Evolutionary conservation across 495 filamentous ascomycete species (phyloP).

Genomic region (Astrothelium macrocarpum): DNA sequence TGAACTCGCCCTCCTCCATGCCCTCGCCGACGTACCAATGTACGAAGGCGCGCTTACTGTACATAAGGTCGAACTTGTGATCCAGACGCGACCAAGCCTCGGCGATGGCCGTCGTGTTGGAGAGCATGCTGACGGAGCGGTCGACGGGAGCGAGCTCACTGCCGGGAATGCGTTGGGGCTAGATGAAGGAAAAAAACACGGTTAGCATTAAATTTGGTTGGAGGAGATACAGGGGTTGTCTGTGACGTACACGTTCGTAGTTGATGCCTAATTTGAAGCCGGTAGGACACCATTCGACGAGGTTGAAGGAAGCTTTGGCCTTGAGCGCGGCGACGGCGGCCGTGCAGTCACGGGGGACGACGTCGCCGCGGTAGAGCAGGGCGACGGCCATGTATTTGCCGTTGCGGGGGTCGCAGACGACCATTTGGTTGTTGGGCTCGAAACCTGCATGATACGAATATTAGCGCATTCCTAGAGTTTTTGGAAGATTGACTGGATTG

Average conservation of each 20-base stretch:
- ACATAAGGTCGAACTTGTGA: constrained; percentile 96
- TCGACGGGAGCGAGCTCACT: constrained; percentile 74
- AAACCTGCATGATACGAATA: constrained; percentile 41
- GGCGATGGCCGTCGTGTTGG: constrained; percentile 84
- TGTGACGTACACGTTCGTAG: constrained; percentile 38
- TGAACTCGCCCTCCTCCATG: constrained; percentile 94
- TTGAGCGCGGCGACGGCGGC: constrained; percentile 73
- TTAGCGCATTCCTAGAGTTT: neutral
- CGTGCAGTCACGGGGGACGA: constrained; percentile 75
- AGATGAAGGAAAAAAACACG: constrained; percentile 40
- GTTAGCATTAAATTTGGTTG: neutral
- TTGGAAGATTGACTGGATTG: no score
- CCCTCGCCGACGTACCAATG: constrained; percentile 95
- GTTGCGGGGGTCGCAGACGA: constrained; percentile 82
- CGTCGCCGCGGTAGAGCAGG: constrained; percentile 82
- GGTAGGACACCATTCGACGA: constrained; percentile 94
- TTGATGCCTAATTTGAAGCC: constrained; percentile 94
- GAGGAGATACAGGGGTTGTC: neutral
- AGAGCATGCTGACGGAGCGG: constrained; percentile 80
- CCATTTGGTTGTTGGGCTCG: constrained; percentile 95
- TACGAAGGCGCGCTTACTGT: constrained; percentile 89
- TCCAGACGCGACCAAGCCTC: constrained; percentile 85
- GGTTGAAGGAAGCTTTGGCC: constrained; percentile 79
- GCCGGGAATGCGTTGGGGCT: constrained; percentile 68
- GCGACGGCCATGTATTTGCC: constrained; percentile 94